These are phyloP conservation scores for Peronospora farinosa DNA, from an alignment of 352 stramenopile genomes.

Conservation along the genomic window DNA sequence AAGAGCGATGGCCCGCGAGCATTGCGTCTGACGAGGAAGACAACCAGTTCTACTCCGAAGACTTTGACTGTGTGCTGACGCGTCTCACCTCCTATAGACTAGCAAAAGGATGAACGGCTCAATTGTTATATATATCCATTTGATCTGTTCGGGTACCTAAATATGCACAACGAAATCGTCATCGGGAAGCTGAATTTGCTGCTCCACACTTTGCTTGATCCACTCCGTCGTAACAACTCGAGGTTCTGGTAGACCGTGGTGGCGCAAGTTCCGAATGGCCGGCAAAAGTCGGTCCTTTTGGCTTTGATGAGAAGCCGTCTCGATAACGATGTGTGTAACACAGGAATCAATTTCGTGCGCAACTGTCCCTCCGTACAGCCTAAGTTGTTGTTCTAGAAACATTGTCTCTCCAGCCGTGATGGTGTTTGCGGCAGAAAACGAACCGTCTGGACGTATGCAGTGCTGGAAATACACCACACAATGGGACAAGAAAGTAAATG, in stretches of 20 bases:
- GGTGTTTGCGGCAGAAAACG: constrained; percentile 6
- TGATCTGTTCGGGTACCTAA: constrained; percentile 10
- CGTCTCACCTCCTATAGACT: too few relatives aligned
- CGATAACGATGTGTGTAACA: constrained; percentile 64
- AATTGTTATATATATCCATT: too few relatives aligned
- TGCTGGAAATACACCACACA: constrained; percentile 58
- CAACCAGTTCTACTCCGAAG: too few relatives aligned
- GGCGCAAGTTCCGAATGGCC: constrained; percentile 44
- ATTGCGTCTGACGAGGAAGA: too few relatives aligned
- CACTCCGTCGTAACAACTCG: constrained; percentile 53
- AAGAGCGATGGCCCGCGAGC: too few relatives aligned
- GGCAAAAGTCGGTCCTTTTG: constrained; percentile 40
- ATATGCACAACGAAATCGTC: constrained; percentile 49
- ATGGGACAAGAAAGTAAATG: constrained; percentile 66
- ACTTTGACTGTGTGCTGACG: too few relatives aligned
- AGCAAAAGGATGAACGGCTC: too few relatives aligned
- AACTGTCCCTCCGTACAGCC: constrained; percentile 49
- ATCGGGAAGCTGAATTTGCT: constrained; percentile 45
- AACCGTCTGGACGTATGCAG: constrained; percentile 11
- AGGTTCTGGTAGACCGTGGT: constrained; percentile 39
- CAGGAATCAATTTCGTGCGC: constrained; percentile 29
- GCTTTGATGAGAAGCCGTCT: constrained; percentile 9
- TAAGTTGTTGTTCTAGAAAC: constrained; percentile 52
- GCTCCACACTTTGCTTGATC: constrained; percentile 43
- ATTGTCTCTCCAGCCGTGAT: constrained; percentile 34